A percentile compares a stretch with the other conserved stretches of the same genome.
These are phyloP conservation scores for Galerina marginata DNA, from an alignment of 768 basidiomycete genomes.

Conservation along the genomic window DNA sequence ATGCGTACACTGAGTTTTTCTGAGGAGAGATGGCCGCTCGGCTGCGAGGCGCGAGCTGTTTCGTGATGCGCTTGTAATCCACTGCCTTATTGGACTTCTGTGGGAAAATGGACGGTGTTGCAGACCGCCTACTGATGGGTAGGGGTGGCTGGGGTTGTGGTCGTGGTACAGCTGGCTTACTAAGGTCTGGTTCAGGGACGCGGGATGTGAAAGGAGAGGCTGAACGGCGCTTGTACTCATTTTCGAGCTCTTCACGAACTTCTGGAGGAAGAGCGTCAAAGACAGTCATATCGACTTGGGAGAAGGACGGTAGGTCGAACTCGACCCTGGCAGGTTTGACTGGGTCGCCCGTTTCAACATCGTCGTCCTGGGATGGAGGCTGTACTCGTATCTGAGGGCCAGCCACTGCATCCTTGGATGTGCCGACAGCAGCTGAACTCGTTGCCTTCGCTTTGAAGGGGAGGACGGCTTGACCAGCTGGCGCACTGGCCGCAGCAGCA, in stretches of 20 bases:
- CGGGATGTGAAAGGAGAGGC: constrained; percentile 46
- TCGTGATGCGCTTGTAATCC: constrained; percentile 63
- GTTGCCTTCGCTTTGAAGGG: constrained; percentile 50
- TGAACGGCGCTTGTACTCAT: constrained; percentile 68
- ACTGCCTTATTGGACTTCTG: constrained; percentile 38
- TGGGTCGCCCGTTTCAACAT: constrained; percentile 17
- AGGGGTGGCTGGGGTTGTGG: constrained; percentile 3
- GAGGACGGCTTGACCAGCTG: constrained; percentile 63
- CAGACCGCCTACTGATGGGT: constrained; percentile 17
- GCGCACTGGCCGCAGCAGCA: constrained; percentile 33
- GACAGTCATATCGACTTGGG: constrained; percentile 75
- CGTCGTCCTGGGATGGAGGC: constrained; percentile 17
- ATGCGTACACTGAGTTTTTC: constrained; percentile 37
- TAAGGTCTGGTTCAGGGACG: constrained; percentile 9
- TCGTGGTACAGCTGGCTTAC: background rate
- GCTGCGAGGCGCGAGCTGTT: constrained; percentile 65
- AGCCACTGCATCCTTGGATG: constrained; percentile 14
- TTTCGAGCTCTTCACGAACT: constrained; percentile 69
- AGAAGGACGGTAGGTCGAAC: constrained; percentile 68
- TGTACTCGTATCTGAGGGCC: constrained; percentile 15
- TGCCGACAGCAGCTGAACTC: constrained; percentile 20
- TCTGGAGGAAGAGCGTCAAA: constrained; percentile 75
- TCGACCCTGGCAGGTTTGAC: constrained; percentile 22
- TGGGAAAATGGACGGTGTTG: constrained; percentile 36
- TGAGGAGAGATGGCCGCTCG: constrained; percentile 42